A percentile compares a stretch with the other conserved stretches of the same genome.
Evolutionary conservation across 192 early-diverging fungal species (phyloP).

Genomic region (Phycomyces blakesleeanus): DNA sequence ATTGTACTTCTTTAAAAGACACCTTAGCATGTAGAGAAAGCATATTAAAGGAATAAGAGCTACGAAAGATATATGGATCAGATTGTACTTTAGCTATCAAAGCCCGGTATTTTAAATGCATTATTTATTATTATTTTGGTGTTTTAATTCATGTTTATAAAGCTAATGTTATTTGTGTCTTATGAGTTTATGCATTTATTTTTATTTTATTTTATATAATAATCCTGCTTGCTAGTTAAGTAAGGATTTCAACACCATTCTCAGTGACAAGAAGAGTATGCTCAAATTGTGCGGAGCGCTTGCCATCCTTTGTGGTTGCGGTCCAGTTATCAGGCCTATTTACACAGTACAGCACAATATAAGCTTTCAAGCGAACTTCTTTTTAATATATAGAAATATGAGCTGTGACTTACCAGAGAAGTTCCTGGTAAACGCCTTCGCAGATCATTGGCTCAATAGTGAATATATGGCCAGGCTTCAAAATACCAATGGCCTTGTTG

Average conservation of each 20-base stretch:
- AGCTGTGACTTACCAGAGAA: slow-evolving; percentile 44
- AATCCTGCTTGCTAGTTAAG: slow-evolving; percentile 24
- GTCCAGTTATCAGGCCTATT: slow-evolving; percentile 81
- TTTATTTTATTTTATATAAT: no score
- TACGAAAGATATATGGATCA: no score
- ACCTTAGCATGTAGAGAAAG: no score
- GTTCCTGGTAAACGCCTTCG: slow-evolving; percentile 68
- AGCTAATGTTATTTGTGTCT: no score
- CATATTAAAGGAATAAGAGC: no score
- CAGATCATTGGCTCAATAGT: slow-evolving; percentile 99
- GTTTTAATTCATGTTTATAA: no score
- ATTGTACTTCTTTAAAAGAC: no score
- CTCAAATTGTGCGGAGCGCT: slow-evolving; percentile 96
- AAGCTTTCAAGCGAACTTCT: no score
- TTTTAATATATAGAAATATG: not conserved
- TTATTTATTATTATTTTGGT: no score
- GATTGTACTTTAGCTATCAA: no score
- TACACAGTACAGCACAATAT: slow-evolving; percentile 7
- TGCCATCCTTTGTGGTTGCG: slow-evolving; percentile 85
- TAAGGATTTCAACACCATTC: slow-evolving; percentile 84
- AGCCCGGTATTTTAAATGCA: no score
- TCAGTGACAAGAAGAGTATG: slow-evolving; percentile 92
- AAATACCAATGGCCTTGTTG: slow-evolving; percentile 93
- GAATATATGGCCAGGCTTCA: slow-evolving; percentile 93
- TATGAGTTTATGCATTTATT: no score